Conservation (phyloP, 768 basidiomycete species). For the Pleurotus pulmonarius region DNA sequence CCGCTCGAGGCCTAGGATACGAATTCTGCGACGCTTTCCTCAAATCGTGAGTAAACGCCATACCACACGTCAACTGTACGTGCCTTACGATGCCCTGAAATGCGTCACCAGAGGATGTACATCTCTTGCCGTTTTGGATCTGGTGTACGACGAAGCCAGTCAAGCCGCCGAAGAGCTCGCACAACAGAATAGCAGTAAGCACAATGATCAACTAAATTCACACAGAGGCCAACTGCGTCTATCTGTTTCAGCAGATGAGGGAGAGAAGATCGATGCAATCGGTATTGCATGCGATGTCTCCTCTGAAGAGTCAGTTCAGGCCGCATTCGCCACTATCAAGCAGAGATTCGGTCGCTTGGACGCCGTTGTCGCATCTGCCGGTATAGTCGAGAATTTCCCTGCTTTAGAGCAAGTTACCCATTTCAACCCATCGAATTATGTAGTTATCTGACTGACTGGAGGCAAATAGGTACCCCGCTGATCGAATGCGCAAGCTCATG, state of each 20-base stretch:
- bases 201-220: not conserved
- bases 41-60: constrained; percentile 51
- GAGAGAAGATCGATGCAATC: constrained; percentile 52
- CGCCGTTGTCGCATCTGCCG: constrained; percentile 85
- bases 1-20: constrained; percentile 85
- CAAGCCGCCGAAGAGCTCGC: constrained; percentile 67
- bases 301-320: constrained; percentile 73
- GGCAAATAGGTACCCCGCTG: constrained; percentile 68
- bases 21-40: constrained; percentile 90
- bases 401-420: constrained; percentile 67
- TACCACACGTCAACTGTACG: constrained; percentile 1
- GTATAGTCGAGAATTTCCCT: constrained; percentile 87
- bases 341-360: constrained; percentile 70
- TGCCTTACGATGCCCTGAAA: not conserved
- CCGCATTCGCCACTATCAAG: constrained; percentile 63
- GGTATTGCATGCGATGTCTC: constrained; percentile 88
- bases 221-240: not conserved
- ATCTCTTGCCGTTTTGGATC: constrained; percentile 75
- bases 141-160: constrained; percentile 66
- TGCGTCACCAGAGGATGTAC: constrained; percentile 64
- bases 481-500: constrained; percentile 78
- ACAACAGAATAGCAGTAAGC: constrained; percentile 44
- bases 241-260: constrained; percentile 45
- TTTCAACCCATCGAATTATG: not conserved
- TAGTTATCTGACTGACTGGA: constrained; percentile 12